Evolutionary conservation across 2,329 filamentous ascomycete species (phyloP), one percentile per base, ranked within the genome.

Genomic region (Sporothrix curviconia): DNA sequence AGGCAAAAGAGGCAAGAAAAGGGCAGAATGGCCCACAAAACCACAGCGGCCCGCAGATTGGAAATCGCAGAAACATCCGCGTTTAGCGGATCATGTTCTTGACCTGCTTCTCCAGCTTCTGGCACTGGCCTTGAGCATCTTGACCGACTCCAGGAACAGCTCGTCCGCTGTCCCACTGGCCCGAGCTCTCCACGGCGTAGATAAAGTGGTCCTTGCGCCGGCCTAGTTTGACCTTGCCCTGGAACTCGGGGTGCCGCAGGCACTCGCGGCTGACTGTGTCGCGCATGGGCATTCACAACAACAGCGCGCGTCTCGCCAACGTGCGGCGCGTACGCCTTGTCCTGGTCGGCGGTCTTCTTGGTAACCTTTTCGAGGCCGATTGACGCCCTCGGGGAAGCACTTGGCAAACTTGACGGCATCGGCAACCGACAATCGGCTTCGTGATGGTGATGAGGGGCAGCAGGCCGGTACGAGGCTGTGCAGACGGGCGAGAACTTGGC

Each of bases 401-500:
- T 82, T 80, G 44, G 86, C 84, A 68, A 99, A 97, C 71, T 96
- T 96, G 68, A 85, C 81, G 2, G 94, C 94, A 66, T 97, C 91
- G 40, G 80, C 78, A 43, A n/a, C 92, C 94, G 4, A 95, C 70
- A 60, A 99, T 97, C 19, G 94, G 94, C 64, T 81, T 76, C 44
- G 80, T 77, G 68, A 99, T 97, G 62, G 82, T 80, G 71, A 99
- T 97, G 64, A 86, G 86, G 7, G 94, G 94, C 68, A 99, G 76
- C 19, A 99, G 81, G n/a, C 51, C 94, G 85, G 76, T 99, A 99
- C 24, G 88, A 90, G 3, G 94, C 94, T 1, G 94, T 96, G 3
- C 92, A 92, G 36, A 97, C 94, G 47, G 94, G 94, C 0, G 90
- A 96, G 77, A 94, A 99, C 74, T 99, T 99, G 65, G 94, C 87